These are phyloP conservation scores for Fraxinus latifolia DNA, from an alignment of 305 asterid genomes.

Conservation along the genomic window DNA sequence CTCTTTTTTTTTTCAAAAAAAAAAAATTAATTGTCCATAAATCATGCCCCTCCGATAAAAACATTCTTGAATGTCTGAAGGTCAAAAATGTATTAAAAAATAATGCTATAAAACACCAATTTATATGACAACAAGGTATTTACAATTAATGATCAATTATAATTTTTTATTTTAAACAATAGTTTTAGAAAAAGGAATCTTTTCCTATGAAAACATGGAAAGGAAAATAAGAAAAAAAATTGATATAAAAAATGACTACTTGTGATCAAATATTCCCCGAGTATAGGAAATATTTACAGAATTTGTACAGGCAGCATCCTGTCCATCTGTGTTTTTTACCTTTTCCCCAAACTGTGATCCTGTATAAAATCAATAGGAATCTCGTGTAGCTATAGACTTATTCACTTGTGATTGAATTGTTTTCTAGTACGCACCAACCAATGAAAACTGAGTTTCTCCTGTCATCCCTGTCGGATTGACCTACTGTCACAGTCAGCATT, in stretches of 20 bases:
- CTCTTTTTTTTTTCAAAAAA: no score
- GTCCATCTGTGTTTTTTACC: no score
- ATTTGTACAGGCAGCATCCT: no score
- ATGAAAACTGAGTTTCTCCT: constrained; percentile 28
- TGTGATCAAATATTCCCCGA: background rate
- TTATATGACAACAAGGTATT: background rate
- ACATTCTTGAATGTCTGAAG: background rate
- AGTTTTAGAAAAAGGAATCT: background rate
- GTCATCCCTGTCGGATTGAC: constrained; percentile 13
- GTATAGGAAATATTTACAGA: no score
- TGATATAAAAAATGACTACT: background rate
- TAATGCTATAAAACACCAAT: background rate
- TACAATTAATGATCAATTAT: background rate
- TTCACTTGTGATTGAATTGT: constrained; percentile 8
- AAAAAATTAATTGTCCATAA: background rate
- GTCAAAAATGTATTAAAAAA: background rate
- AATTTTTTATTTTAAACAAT: no score
- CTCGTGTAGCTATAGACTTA: no score
- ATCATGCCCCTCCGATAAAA: background rate
- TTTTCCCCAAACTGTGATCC: no score
- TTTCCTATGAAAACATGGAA: background rate
- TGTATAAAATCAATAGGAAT: no score
- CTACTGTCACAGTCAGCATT: background rate
- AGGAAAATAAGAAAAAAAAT: background rate
- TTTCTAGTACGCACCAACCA: constrained; percentile 35